phyloP scores from a whole-genome alignment of 805 yeast species.

The Sporopachydermia lactativora region DNA sequence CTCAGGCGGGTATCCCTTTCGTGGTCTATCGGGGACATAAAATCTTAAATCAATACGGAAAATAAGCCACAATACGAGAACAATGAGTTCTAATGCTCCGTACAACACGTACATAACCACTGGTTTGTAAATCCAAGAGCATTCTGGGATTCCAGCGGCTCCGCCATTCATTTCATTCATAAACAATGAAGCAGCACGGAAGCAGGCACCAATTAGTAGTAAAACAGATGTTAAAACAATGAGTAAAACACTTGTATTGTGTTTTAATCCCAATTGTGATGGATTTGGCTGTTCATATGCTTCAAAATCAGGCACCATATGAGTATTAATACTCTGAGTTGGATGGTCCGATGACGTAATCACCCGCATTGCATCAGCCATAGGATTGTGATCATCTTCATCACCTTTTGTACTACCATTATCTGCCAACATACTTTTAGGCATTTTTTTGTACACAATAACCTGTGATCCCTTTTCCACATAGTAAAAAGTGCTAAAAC shows the following conservation, averaged over 20 bases:
- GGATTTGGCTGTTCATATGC: constrained; percentile 1
- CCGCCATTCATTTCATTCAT: constrained; percentile 8
- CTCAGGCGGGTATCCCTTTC: constrained; percentile 11
- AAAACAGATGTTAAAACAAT: constrained; percentile 11
- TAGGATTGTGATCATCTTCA: constrained; percentile 30
- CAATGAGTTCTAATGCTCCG: constrained; percentile 51
- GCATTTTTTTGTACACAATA: constrained; percentile 9
- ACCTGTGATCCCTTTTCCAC: constrained; percentile 35
- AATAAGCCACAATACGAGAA: constrained; percentile 40
- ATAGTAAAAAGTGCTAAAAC: constrained; percentile 43
- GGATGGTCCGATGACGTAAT: constrained; percentile 41
- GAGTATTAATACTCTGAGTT: background rate
- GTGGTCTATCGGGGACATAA: constrained; percentile 58
- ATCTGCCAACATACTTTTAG: constrained; percentile 14
- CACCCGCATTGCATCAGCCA: constrained; percentile 34
- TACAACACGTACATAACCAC: constrained; percentile 53
- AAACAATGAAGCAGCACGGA: constrained; percentile 21
- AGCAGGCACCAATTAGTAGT: constrained; percentile 15
- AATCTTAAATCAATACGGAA: constrained; percentile 65
- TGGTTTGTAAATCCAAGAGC: constrained; percentile 34
- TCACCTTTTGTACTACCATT: constrained; percentile 33
- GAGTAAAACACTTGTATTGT: constrained; percentile 33
- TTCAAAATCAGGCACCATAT: background rate
- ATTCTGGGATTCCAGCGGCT: constrained; percentile 9
- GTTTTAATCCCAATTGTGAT: constrained; percentile 21